phyloP scores from a whole-genome alignment of 1,139 yeast genomes.

The Kurtzmaniella natalensis region DNA sequence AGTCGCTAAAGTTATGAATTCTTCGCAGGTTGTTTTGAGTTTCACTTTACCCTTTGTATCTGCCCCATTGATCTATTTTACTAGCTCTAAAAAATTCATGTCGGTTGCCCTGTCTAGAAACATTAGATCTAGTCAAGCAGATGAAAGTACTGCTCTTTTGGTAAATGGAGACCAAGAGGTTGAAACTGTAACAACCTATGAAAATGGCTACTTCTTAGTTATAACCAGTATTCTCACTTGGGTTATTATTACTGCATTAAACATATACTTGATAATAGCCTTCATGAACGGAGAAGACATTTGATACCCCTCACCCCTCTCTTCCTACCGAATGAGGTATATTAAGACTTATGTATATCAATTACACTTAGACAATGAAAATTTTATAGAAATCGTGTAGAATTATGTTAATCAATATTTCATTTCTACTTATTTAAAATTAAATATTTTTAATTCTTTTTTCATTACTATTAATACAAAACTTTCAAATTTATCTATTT shows the following conservation, averaged over 20 bases:
- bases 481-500: constrained; percentile 9
- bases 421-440: too few species aligned
- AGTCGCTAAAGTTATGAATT: constrained; percentile 61
- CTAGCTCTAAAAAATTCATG: constrained; percentile 57
- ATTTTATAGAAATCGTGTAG: neutral
- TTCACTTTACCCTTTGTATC: constrained; percentile 68
- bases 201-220: constrained; percentile 59
- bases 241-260: constrained; percentile 66
- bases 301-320: constrained; percentile 10
- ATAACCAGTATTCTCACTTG: constrained; percentile 59
- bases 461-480: too few species aligned
- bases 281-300: constrained; percentile 71
- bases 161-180: constrained; percentile 4
- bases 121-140: constrained; percentile 9
- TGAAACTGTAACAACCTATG: constrained; percentile 35
- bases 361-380: neutral
- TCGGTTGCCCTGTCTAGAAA: constrained; percentile 34
- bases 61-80: constrained; percentile 72
- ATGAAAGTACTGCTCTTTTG: constrained; percentile 17
- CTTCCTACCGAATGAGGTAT: too few species aligned
- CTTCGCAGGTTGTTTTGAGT: constrained; percentile 71
- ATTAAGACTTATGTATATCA: too few species aligned
- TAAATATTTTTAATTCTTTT: too few species aligned
- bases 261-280: constrained; percentile 65
- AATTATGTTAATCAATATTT: too few species aligned